Conservation (phyloP, 2,329 filamentous ascomycete species). For the Trichophyton mentagrophytes region DNA sequence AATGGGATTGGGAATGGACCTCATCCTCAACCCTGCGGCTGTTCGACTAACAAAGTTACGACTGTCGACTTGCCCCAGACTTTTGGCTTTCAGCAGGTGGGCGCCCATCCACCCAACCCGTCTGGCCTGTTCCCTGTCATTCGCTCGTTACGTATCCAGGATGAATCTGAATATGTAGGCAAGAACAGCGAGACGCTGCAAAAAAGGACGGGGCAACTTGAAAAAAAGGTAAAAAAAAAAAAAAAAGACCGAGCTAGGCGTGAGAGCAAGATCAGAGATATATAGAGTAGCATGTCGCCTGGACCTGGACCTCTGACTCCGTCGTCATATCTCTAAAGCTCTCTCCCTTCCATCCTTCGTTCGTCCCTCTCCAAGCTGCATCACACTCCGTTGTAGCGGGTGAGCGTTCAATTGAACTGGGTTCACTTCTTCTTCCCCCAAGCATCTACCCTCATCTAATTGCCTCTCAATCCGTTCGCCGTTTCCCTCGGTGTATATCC, state of each 20-base stretch:
- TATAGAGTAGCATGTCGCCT: not conserved
- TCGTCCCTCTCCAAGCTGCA: not conserved
- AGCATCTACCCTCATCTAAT: not conserved
- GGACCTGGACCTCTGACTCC: not conserved
- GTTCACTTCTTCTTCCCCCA: not conserved
- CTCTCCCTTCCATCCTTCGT: not conserved
- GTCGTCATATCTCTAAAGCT: not conserved
- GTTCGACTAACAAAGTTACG: not conserved
- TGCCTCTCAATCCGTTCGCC: not conserved
- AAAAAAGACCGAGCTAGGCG: constrained; percentile 1
- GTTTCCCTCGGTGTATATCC: not conserved
- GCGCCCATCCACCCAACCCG: not conserved
- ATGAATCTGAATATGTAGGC: not conserved
- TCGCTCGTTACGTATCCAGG: not conserved
- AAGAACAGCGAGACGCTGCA: not conserved
- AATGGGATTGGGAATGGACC: not conserved
- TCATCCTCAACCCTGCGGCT: not conserved
- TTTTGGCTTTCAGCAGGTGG: not conserved
- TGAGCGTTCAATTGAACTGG: not conserved
- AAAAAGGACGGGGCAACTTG: not conserved
- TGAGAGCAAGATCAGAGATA: not conserved
- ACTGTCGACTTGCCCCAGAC: not conserved
- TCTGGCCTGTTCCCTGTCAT: not conserved
- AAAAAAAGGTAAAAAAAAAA: not conserved
- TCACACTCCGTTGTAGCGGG: not conserved